Conservation (phyloP, 2,329 filamentous ascomycete genomes). For the Neopestalotiopsis rosae region DNA sequence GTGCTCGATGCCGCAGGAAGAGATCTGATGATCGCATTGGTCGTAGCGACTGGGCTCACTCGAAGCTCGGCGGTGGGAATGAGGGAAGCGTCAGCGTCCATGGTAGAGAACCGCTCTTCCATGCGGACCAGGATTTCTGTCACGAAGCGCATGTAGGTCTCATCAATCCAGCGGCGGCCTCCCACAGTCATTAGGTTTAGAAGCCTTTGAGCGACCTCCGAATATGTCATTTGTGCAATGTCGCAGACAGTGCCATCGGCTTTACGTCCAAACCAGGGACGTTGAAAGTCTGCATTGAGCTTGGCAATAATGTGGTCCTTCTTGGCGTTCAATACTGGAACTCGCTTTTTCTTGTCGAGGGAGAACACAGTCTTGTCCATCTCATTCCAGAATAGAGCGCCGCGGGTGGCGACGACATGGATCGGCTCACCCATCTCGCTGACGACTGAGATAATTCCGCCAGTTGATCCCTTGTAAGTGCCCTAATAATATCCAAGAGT, state of each 20-base stretch:
- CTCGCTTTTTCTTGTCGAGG: conserved; percentile 38
- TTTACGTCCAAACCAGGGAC: conserved; percentile 53
- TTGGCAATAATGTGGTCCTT: conserved; percentile 49
- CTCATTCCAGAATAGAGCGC: conserved; percentile 42
- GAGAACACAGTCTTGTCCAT: conserved; percentile 40
- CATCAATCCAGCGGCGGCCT: conserved; percentile 45
- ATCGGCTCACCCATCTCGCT: conserved; percentile 46
- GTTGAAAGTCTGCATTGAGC: conserved; percentile 53
- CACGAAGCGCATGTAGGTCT: conserved; percentile 27
- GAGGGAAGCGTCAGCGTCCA: conserved; percentile 12
- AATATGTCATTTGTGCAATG: conserved; percentile 53
- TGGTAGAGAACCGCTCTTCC: conserved; percentile 24
- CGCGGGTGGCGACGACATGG: conserved; percentile 43
- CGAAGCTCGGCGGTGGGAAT: conserved; percentile 11
- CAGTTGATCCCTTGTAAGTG: conserved; percentile 40
- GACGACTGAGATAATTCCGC: conserved; percentile 34
- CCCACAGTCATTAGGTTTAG: conserved; percentile 50
- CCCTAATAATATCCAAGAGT: not conserved
- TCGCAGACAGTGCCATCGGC: conserved; percentile 47
- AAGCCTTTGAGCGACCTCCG: conserved; percentile 49
- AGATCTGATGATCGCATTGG: conserved; percentile 14
- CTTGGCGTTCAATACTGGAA: conserved; percentile 46
- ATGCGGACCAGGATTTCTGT: conserved; percentile 31
- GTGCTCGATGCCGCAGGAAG: conserved; percentile 23
- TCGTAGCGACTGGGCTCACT: conserved; percentile 6